These are phyloP conservation scores for Tirmania nivea DNA, from an alignment of 495 filamentous ascomycete genomes.

Conservation along the genomic window DNA sequence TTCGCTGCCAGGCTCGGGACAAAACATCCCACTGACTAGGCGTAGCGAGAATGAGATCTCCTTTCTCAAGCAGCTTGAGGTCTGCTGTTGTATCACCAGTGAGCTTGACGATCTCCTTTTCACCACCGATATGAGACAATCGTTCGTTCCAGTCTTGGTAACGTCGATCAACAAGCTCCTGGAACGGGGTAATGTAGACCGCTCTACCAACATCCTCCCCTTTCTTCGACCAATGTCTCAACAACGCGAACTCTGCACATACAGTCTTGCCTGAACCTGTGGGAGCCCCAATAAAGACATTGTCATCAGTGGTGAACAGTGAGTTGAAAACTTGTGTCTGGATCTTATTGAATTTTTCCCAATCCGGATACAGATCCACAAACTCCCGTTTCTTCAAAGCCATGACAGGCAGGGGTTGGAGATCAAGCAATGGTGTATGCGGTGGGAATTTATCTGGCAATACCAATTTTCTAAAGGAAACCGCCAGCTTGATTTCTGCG, in stretches of 20 bases:
- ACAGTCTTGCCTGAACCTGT: conserved; percentile 92
- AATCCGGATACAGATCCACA: conserved; percentile 58
- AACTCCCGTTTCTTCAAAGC: conserved; percentile 76
- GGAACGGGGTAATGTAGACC: conserved; percentile 90
- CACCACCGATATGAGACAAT: conserved; percentile 45
- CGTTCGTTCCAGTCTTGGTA: conserved; percentile 67
- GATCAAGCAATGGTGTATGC: conserved; percentile 70
- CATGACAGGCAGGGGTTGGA: conserved; percentile 72
- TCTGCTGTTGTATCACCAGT: conserved; percentile 85
- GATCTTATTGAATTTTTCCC: conserved; percentile 85
- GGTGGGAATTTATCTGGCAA: conserved; percentile 90
- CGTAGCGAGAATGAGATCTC: conserved; percentile 82
- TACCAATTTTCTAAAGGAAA: conserved; percentile 85
- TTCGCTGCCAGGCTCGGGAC: conserved; percentile 83
- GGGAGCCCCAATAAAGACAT: conserved; percentile 73
- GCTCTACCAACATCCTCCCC: conserved; percentile 44
- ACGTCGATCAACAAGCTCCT: conserved; percentile 68
- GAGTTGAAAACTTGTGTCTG: conserved; percentile 95
- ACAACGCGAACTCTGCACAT: conserved; percentile 80
- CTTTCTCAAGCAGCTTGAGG: conserved; percentile 66
- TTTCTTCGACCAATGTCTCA: conserved; percentile 63
- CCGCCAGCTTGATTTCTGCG: conserved; percentile 76
- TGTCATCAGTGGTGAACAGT: conserved; percentile 72
- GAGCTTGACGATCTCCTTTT: conserved; percentile 83
- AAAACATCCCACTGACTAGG: conserved; percentile 88